Percentiles rank a stretch among this genome's conserved stretches.
These are phyloP conservation scores for Kurtzmaniella quercitrusa DNA, from an alignment of 1,139 yeast species.

Conservation along the genomic window DNA sequence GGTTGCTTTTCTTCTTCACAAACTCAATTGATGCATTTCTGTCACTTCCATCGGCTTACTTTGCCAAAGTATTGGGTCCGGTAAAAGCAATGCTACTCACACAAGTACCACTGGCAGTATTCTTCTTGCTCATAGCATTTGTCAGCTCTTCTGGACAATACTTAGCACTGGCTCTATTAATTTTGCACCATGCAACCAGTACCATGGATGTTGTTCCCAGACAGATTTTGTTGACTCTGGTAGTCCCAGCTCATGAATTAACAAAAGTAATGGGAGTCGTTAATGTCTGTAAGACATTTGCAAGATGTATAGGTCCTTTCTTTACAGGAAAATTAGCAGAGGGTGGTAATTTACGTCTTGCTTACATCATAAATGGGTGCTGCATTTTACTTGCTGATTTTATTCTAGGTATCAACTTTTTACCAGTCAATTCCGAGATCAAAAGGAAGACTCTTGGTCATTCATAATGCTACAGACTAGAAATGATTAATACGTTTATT, in stretches of 20 bases:
- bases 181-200: constrained; percentile 51
- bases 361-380: constrained; percentile 62
- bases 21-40: constrained; percentile 58
- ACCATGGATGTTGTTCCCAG: constrained; percentile 93
- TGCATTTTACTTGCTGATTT: constrained; percentile 46
- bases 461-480: background rate
- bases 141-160: constrained; percentile 13
- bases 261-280: constrained; percentile 82
- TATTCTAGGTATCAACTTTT: constrained; percentile 37
- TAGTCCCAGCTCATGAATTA: constrained; percentile 59
- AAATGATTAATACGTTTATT: background rate
- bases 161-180: constrained; percentile 46
- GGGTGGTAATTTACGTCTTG: constrained; percentile 42
- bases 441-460: constrained; percentile 6
- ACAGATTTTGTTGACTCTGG: constrained; percentile 68
- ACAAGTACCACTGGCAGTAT: constrained; percentile 73
- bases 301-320: constrained; percentile 76
- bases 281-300: constrained; percentile 79
- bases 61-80: constrained; percentile 71
- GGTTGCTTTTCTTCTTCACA: constrained; percentile 56
- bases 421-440: constrained; percentile 35
- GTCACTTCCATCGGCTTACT: constrained; percentile 65
- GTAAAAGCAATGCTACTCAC: constrained; percentile 71
- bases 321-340: constrained; percentile 74
- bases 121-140: constrained; percentile 38